phyloP scores from a whole-genome alignment of 768 basidiomycete species.

The Rhizopogon vulgaris region DNA sequence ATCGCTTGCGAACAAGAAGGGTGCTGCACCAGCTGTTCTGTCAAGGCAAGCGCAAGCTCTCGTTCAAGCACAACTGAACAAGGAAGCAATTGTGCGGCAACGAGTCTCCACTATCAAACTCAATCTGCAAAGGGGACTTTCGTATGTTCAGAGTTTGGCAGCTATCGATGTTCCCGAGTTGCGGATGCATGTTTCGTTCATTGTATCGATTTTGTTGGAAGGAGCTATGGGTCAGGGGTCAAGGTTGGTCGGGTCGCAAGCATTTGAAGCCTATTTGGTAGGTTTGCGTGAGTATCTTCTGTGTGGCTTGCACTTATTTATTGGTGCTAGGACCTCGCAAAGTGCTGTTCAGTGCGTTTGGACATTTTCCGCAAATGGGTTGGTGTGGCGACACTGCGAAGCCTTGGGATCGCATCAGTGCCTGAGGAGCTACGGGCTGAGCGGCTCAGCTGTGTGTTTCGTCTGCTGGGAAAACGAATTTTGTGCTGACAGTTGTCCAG shows the following conservation, averaged over 20 bases:
- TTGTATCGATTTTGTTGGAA: slow-evolving; percentile 57
- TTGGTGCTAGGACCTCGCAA: slow-evolving; percentile 50
- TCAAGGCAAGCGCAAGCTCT: slow-evolving; percentile 83
- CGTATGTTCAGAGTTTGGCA: slow-evolving; percentile 64
- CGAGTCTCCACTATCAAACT: slow-evolving; percentile 50
- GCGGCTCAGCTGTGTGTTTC: slow-evolving; percentile 38
- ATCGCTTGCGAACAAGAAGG: slow-evolving; percentile 77
- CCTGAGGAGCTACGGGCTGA: slow-evolving; percentile 73
- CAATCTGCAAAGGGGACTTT: slow-evolving; percentile 59
- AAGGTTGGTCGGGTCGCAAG: slow-evolving; percentile 52
- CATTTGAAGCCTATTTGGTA: slow-evolving; percentile 79
- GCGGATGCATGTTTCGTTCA: slow-evolving; percentile 44
- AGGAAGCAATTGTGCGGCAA: slow-evolving; percentile 65
- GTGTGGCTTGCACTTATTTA: not conserved
- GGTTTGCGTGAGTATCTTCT: slow-evolving; percentile 17
- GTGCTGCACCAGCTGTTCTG: slow-evolving; percentile 40
- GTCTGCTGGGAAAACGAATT: not conserved
- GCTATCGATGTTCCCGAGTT: slow-evolving; percentile 44
- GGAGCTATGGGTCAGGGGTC: slow-evolving; percentile 58
- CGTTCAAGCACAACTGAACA: slow-evolving; percentile 77
- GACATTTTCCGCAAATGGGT: slow-evolving; percentile 65
- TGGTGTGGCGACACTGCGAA: slow-evolving; percentile 79
- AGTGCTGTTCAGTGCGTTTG: slow-evolving; percentile 68
- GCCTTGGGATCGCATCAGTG: slow-evolving; percentile 56
- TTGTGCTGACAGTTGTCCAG: slow-evolving; percentile 31